Conservation (phyloP, 2,329 filamentous ascomycete genomes). For the Periconia sp. region DNA sequence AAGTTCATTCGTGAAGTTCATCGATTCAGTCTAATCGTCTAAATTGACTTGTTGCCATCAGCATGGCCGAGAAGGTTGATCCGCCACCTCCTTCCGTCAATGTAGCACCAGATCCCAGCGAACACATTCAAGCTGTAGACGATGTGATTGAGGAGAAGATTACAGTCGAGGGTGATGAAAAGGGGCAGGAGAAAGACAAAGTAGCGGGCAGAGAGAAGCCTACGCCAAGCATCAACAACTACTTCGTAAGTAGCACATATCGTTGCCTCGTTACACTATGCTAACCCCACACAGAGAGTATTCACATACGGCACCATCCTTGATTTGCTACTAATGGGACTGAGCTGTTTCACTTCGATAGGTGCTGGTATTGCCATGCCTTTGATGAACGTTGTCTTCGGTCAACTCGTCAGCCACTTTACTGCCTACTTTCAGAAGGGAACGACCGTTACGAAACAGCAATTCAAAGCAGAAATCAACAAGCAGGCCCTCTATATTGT, state of each 20-base stretch:
- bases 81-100: constrained; percentile 12
- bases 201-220: constrained; percentile 27
- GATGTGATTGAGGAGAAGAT: constrained; percentile 12
- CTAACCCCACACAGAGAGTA: constrained; percentile 33
- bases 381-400: constrained; percentile 65
- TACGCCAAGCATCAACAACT: constrained; percentile 33
- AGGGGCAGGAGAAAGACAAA: too few relatives aligned
- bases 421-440: constrained; percentile 60
- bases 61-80: background rate
- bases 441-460: constrained; percentile 50
- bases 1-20: too few relatives aligned
- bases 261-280: background rate
- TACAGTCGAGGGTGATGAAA: constrained; percentile 1
- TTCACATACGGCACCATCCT: constrained; percentile 40
- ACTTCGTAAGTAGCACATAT: constrained; percentile 31
- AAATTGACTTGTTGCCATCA: too few relatives aligned
- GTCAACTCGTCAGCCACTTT: constrained; percentile 58
- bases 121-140: constrained; percentile 17
- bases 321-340: constrained; percentile 35
- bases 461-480: constrained; percentile 60
- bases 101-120: constrained; percentile 17
- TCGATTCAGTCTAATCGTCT: too few relatives aligned
- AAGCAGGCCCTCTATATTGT: constrained; percentile 34
- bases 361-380: constrained; percentile 51
- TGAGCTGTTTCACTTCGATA: constrained; percentile 38